Base-by-base conservation (phyloP, 176 grass and related monocot genomes). In the Saccharum spontaneum region DNA sequence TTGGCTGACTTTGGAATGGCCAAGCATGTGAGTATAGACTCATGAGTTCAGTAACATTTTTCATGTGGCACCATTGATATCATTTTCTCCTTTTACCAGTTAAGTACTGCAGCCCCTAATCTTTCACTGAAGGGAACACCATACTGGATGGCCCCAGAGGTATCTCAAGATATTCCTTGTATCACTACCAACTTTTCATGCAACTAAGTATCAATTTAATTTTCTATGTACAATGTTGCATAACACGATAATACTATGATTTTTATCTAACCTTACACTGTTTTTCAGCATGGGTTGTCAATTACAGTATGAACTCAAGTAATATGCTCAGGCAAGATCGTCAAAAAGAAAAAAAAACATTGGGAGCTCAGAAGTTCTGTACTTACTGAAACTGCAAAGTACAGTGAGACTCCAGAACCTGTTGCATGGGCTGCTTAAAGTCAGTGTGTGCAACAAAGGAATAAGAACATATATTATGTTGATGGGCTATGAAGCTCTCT, bases 61-160 rank as follows among this genome's bases (percentile, higher is more conserved):
- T 54, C 50, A 67, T 64, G 71, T 86, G 34, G 24, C 55, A 57
- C 22, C 78, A 8, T 85, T 95, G n/a, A 90, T 20, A 57, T 37
- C 86, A 33, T 60, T 68, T 84, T 70, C 60, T 54, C 54, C 36
- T 80, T 82, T 85, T 73, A 77, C 75, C 79, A 98, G 95, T 67
- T 95, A 86, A 92, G 91, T 88, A 88, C 84, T 66, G 93, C 91
- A 82, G 87, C 91, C 6, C 89, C 89, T 15, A 86, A 91, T 87
- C 93, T 89, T 90, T 98, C 95, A 18, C 52, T 98, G 62, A 98
- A 98, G 77, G 95, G 95, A 79, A 95, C 95, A 55, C 93, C 95
- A 52, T 98, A 92, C 80, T 98, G 95, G 95, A 98, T 98, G 95
- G 95, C 95, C 34, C 95, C 95, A 79, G 95, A 98, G 91, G 95